These are phyloP conservation scores for Carex myosuroides DNA, from an alignment of 176 grass and related monocot genomes.

Conservation along the genomic window DNA sequence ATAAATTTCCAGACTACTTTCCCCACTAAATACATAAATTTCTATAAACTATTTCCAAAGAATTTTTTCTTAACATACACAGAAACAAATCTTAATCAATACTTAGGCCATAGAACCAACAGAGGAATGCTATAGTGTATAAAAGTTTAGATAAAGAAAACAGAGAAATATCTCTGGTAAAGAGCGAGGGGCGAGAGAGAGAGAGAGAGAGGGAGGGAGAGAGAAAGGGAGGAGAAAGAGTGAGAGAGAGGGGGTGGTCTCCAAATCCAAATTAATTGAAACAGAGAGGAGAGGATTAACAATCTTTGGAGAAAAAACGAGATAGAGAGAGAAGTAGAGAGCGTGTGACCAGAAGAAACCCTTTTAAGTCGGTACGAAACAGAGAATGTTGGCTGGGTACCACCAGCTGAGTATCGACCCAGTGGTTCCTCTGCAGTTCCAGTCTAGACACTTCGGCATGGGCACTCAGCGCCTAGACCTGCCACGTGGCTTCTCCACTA, in stretches of 20 bases:
- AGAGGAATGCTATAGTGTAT: neutral
- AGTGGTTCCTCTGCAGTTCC: slow-evolving; percentile 16
- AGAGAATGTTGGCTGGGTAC: slow-evolving; percentile 99
- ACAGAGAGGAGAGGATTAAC: neutral
- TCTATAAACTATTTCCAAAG: slow-evolving; percentile 12
- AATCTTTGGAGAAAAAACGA: slow-evolving; percentile 1
- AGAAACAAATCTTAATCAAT: slow-evolving; percentile 19
- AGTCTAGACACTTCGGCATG: slow-evolving; percentile 36
- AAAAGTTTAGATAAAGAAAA: neutral
- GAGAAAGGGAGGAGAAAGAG: neutral
- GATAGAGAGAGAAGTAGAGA: slow-evolving; percentile 23
- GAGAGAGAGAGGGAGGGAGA: neutral
- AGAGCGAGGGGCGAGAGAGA: slow-evolving; percentile 11
- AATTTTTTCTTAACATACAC: slow-evolving; percentile 29
- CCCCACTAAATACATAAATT: slow-evolving; percentile 29
- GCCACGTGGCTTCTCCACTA: slow-evolving; percentile 68
- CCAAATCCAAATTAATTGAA: slow-evolving; percentile 2
- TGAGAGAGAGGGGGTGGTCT: neutral
- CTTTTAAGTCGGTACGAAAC: slow-evolving; percentile 10
- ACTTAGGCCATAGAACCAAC: slow-evolving; percentile 4
- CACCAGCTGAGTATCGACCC: slow-evolving; percentile 58
- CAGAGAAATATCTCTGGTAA: slow-evolving; percentile 8
- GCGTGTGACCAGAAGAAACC: neutral
- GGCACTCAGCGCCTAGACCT: slow-evolving; percentile 80
- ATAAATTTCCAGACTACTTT: slow-evolving; percentile 43